Conservation (phyloP, 1,284 basidiomycete species). For the Boletellus deceptivus region DNA sequence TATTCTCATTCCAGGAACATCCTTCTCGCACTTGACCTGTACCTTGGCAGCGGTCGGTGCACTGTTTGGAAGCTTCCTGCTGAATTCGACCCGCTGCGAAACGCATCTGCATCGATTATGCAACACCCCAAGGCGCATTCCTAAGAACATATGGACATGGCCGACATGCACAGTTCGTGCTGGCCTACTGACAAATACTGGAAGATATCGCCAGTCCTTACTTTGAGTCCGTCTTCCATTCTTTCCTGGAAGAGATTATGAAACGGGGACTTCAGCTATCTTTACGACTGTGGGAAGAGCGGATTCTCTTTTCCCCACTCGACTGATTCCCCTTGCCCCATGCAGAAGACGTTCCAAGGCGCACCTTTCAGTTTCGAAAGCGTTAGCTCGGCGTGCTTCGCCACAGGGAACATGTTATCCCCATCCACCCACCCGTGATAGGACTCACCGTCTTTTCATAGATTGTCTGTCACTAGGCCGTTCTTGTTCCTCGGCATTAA, state of each 20-base stretch:
- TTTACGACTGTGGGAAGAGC: neutral
- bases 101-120: neutral
- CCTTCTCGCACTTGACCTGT: slow-evolving; percentile 19
- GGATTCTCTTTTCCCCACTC: neutral
- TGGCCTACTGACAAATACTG: slow-evolving; percentile 22
- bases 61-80: slow-evolving; percentile 27
- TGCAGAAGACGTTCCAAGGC: slow-evolving; percentile 14
- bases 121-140: neutral
- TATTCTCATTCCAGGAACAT: slow-evolving; percentile 15
- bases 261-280: slow-evolving; percentile 23
- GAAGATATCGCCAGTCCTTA: slow-evolving; percentile 21
- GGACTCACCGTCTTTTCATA: slow-evolving; percentile 21
- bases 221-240: slow-evolving; percentile 19
- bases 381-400: neutral
- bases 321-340: slow-evolving; percentile 21
- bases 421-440: slow-evolving; percentile 5
- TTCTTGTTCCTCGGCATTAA: slow-evolving; percentile 20
- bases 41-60: slow-evolving; percentile 22
- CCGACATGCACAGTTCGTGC: slow-evolving; percentile 26
- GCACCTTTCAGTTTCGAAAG: slow-evolving; percentile 10
- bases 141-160: slow-evolving; percentile 23
- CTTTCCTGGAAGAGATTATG: slow-evolving; percentile 17
- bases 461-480: slow-evolving; percentile 22
- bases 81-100: slow-evolving; percentile 18
- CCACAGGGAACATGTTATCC: slow-evolving; percentile 4